phyloP scores from a whole-genome alignment of 768 basidiomycete species.

The Xerocomellus chrysenteron region DNA sequence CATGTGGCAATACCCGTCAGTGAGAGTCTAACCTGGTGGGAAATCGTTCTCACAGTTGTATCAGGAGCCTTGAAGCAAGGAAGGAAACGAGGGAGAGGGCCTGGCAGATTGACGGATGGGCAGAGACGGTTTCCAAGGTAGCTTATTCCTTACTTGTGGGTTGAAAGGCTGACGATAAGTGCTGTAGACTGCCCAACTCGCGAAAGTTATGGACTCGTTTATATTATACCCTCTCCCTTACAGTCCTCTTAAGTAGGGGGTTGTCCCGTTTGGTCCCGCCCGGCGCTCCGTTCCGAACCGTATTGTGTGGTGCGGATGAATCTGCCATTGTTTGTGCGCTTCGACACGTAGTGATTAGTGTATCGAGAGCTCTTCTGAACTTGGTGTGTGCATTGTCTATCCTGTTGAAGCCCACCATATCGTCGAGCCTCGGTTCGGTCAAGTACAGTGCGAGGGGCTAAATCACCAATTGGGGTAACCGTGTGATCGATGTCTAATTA shows the following conservation, averaged over 20 bases:
- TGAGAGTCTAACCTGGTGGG: constrained; percentile 16
- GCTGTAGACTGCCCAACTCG: constrained; percentile 80
- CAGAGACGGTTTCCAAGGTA: constrained; percentile 90
- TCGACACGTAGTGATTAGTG: background rate
- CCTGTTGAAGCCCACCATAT: background rate
- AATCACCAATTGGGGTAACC: constrained; percentile 3
- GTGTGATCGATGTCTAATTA: constrained; percentile 18
- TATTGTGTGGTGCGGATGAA: background rate
- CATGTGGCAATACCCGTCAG: constrained; percentile 95
- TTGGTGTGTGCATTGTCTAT: background rate
- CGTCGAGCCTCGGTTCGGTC: no score
- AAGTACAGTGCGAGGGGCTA: constrained; percentile 2
- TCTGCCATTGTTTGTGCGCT: background rate
- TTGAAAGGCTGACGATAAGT: background rate
- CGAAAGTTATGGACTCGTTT: constrained; percentile 82
- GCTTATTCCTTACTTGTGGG: constrained; percentile 13
- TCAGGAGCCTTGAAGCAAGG: constrained; percentile 70
- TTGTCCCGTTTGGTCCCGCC: background rate
- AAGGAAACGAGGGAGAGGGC: constrained; percentile 86
- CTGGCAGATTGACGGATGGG: constrained; percentile 96
- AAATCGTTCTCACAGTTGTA: constrained; percentile 9
- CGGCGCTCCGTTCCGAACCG: background rate
- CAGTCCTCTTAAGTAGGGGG: constrained; percentile 74
- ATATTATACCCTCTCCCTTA: constrained; percentile 79
- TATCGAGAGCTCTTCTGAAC: background rate